These are phyloP conservation scores for Aspergillus udagawae DNA, from an alignment of 2,329 filamentous ascomycete genomes.

Conservation along the genomic window DNA sequence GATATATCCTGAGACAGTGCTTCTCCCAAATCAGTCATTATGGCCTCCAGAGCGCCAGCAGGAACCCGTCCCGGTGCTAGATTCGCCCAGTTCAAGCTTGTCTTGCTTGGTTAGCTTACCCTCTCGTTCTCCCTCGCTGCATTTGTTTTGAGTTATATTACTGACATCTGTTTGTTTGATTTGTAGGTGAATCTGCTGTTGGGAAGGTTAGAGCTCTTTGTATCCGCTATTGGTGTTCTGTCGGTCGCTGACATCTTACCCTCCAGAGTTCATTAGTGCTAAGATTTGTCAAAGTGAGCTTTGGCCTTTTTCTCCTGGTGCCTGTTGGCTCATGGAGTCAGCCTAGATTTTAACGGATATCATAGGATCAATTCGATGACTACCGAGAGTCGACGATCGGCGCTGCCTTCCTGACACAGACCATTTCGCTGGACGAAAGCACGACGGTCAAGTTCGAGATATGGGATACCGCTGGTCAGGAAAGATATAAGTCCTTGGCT, in stretches of 20 bases:
- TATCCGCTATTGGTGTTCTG: conserved; percentile 7
- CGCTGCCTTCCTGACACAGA: conserved; percentile 97
- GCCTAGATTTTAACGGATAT: conserved; percentile 4
- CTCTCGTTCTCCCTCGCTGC: conserved; percentile 1
- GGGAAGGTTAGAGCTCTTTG: conserved; percentile 69
- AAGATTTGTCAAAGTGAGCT: conserved; percentile 91
- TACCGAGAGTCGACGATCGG: conserved; percentile 98
- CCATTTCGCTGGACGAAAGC: conserved; percentile 94
- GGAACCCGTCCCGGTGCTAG: conserved; percentile 64
- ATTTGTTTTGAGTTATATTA: conserved; percentile 1
- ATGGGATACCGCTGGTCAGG: conserved; percentile 97
- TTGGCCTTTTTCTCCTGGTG: neutral
- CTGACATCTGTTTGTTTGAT: conserved; percentile 15
- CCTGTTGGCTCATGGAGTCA: neutral
- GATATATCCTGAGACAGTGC: conserved; percentile 4
- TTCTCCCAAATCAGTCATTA: conserved; percentile 44
- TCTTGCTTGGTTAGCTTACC: conserved; percentile 73
- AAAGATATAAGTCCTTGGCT: conserved; percentile 96
- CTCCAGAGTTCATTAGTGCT: conserved; percentile 89
- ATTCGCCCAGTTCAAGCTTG: conserved; percentile 99
- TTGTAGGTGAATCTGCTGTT: conserved; percentile 89
- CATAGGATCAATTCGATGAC: conserved; percentile 95
- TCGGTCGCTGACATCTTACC: conserved; percentile 31
- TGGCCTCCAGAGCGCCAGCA: conserved; percentile 83
- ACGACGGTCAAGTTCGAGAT: conserved; percentile 99